Evolutionary conservation across 176 grass and related monocot species (phyloP).

Genomic region (Avena atlantica): DNA sequence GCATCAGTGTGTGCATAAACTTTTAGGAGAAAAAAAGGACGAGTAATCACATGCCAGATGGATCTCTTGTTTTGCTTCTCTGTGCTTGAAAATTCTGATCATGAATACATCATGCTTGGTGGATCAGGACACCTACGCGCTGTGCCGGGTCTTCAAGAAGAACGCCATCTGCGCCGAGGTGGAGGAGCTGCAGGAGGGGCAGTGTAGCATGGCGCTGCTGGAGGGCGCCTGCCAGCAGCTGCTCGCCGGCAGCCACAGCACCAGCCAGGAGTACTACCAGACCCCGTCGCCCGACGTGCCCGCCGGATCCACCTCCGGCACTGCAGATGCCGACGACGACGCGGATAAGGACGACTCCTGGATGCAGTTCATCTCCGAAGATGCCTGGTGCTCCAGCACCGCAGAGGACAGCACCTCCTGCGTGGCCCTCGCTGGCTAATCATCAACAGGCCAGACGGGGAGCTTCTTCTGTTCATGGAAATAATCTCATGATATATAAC

Average conservation of each 20-base stretch:
- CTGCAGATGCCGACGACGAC: slow-evolving; percentile 48
- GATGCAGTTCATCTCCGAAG: slow-evolving; percentile 95
- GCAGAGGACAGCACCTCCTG: slow-evolving; percentile 62
- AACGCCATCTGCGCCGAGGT: slow-evolving; percentile 62
- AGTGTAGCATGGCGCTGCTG: slow-evolving; percentile 64
- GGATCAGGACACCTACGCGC: slow-evolving; percentile 67
- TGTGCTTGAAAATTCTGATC: slow-evolving; percentile 10
- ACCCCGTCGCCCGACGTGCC: slow-evolving; percentile 64
- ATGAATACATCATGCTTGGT: background rate
- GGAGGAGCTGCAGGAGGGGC: slow-evolving; percentile 68
- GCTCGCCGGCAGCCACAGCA: background rate
- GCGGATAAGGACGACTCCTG: slow-evolving; percentile 76
- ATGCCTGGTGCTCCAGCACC: slow-evolving; percentile 74
- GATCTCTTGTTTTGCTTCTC: background rate
- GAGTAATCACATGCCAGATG: background rate
- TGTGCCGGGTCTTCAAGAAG: slow-evolving; percentile 93
- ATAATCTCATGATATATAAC: slow-evolving; percentile 35
- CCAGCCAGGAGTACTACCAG: slow-evolving; percentile 59
- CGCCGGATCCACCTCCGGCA: slow-evolving; percentile 58
- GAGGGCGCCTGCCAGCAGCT: slow-evolving; percentile 53
- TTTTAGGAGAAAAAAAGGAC: background rate
- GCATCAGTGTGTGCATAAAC: slow-evolving; percentile 31
- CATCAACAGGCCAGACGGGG: background rate
- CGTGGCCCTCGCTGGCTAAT: slow-evolving; percentile 46
- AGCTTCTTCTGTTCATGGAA: slow-evolving; percentile 38